Percentiles rank a stretch among this genome's conserved stretches.
These are phyloP conservation scores for Actinomucor elegans DNA, from an alignment of 371 early-diverging fungal genomes.

Conservation along the genomic window DNA sequence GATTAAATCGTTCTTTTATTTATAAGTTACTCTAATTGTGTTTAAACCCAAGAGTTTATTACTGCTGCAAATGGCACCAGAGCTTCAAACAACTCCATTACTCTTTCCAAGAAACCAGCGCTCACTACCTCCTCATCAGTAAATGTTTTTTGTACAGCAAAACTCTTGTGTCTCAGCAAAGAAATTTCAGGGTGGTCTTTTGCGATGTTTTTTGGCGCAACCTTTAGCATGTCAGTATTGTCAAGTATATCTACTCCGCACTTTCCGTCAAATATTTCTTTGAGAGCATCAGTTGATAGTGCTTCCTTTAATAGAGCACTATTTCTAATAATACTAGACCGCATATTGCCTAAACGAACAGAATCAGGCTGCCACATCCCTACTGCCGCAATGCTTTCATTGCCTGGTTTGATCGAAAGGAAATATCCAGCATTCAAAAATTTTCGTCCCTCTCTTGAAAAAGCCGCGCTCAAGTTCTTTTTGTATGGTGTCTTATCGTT, in stretches of 20 bases:
- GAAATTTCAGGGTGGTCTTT: conserved; percentile 57
- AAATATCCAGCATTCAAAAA: conserved; percentile 51
- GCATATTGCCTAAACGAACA: conserved; percentile 30
- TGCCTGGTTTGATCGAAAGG: not conserved
- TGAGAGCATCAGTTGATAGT: conserved; percentile 41
- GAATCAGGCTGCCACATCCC: conserved; percentile 52
- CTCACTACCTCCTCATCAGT: conserved; percentile 46
- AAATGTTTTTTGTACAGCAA: conserved; percentile 45
- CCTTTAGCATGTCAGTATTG: conserved; percentile 24
- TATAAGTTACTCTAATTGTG: too few species aligned
- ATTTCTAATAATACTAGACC: conserved; percentile 44
- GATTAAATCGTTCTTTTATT: too few species aligned
- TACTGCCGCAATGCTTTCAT: conserved; percentile 22
- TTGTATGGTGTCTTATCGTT: conserved; percentile 62
- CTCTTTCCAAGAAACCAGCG: conserved; percentile 44
- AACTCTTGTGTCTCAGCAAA: conserved; percentile 44
- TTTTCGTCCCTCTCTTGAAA: conserved; percentile 54
- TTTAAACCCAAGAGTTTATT: conserved; percentile 50
- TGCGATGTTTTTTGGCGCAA: conserved; percentile 28
- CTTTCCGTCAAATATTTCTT: conserved; percentile 41
- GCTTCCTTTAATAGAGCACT: conserved; percentile 43
- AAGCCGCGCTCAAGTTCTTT: conserved; percentile 41
- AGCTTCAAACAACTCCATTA: conserved; percentile 49
- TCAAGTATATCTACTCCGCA: conserved; percentile 39
- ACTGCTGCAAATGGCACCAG: conserved; percentile 56